A percentile compares a stretch with the other conserved stretches of the same genome.
Evolutionary conservation across 352 stramenopile genomes (phyloP).

Genomic region (Globisporangium spiculum): DNA sequence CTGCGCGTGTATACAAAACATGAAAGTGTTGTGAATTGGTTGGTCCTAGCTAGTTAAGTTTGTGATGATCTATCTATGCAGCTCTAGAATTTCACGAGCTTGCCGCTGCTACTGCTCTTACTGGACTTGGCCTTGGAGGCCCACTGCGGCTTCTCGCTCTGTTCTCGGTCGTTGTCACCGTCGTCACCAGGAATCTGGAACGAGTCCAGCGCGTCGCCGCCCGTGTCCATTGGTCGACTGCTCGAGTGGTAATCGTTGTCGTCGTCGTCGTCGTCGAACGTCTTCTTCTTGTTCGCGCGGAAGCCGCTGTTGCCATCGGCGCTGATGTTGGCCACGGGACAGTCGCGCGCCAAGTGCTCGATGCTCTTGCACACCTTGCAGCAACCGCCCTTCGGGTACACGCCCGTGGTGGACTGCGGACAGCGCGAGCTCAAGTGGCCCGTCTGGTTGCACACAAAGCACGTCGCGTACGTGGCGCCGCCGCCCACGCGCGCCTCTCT

Average conservation of each 20-base stretch:
- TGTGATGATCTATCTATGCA: background rate
- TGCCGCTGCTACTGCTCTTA: conserved; percentile 15
- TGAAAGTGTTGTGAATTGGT: background rate
- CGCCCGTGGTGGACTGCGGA: conserved; percentile 81
- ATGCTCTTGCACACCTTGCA: conserved; percentile 88
- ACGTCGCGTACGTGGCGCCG: conserved; percentile 72
- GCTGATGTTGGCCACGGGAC: conserved; percentile 67
- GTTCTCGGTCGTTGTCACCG: conserved; percentile 18
- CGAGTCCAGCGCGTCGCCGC: conserved; percentile 19
- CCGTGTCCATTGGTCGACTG: conserved; percentile 7
- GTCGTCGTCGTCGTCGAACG: conserved; percentile 54
- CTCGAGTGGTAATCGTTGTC: conserved; percentile 29
- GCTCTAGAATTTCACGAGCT: conserved; percentile 55
- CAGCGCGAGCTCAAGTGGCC: conserved; percentile 87
- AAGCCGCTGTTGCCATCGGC: conserved; percentile 46
- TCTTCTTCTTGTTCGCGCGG: conserved; percentile 79
- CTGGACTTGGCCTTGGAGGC: conserved; percentile 18
- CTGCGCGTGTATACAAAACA: conserved; percentile 1
- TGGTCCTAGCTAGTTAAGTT: background rate
- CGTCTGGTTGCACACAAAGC: conserved; percentile 86
- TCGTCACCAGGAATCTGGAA: conserved; percentile 35
- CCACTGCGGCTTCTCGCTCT: conserved; percentile 13
- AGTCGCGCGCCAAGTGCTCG: conserved; percentile 82
- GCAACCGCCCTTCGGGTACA: conserved; percentile 88
- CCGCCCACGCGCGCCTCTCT: conserved; percentile 56